phyloP scores from a whole-genome alignment of 306 rosid species.

The Vigna unguiculata region DNA sequence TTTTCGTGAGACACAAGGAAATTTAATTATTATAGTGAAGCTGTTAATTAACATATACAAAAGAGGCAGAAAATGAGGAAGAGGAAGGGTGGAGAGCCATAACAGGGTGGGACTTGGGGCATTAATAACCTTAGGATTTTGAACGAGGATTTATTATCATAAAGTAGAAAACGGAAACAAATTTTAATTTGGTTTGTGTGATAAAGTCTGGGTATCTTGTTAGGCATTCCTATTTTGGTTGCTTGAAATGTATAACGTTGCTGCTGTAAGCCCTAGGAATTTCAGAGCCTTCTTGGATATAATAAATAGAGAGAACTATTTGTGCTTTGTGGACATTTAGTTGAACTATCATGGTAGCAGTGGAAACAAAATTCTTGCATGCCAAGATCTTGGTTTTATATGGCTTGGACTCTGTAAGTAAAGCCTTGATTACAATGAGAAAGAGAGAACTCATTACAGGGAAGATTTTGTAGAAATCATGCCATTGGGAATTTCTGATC shows the following conservation, averaged over 20 bases:
- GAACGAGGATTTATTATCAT: slow-evolving; percentile 1
- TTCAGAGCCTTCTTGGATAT: neutral
- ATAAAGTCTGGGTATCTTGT: slow-evolving; percentile 23
- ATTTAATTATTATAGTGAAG: neutral
- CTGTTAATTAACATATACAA: neutral
- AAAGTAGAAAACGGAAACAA: slow-evolving; percentile 18
- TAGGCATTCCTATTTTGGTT: slow-evolving; percentile 25
- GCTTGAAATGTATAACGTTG: slow-evolving; percentile 32
- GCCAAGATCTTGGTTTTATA: slow-evolving; percentile 6
- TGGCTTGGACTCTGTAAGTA: slow-evolving; percentile 25
- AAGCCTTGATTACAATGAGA: slow-evolving; percentile 22
- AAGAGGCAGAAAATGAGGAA: slow-evolving; percentile 10
- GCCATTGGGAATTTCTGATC: slow-evolving; percentile 13
- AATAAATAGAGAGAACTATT: slow-evolving; percentile 15
- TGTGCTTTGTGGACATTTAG: slow-evolving; percentile 8
- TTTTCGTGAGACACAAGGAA: slow-evolving; percentile 1
- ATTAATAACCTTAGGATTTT: slow-evolving; percentile 7
- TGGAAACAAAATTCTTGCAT: slow-evolving; percentile 17
- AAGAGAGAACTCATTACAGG: neutral
- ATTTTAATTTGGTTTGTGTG: slow-evolving; percentile 14
- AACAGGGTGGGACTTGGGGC: neutral
- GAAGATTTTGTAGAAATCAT: slow-evolving; percentile 22
- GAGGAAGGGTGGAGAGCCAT: neutral
- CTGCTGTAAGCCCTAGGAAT: slow-evolving; percentile 28
- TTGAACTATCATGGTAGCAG: neutral